These are phyloP conservation scores for Cyberlindnera saturnus DNA, from an alignment of 805 yeast species.

Conservation along the genomic window DNA sequence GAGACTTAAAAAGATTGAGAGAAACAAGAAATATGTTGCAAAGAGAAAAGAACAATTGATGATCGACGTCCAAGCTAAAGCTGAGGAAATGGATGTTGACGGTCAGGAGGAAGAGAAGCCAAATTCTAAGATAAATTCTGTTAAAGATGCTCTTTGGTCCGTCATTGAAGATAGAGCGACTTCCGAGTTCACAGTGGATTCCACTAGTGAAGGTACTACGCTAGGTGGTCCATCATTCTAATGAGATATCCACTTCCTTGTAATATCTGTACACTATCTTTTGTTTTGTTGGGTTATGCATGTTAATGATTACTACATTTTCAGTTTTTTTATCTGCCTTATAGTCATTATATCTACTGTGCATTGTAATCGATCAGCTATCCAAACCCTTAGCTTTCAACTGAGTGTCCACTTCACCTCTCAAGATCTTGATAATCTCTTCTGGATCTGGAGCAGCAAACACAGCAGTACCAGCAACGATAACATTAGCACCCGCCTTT, in stretches of 20 bases:
- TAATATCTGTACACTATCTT: conserved; percentile 4
- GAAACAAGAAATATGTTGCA: conserved; percentile 69
- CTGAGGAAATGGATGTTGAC: conserved; percentile 50
- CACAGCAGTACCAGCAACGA: conserved; percentile 95
- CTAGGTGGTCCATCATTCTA: conserved; percentile 68
- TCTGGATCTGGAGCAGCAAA: conserved; percentile 79
- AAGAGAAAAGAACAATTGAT: conserved; percentile 44
- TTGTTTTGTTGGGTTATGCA: not conserved
- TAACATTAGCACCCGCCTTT: conserved; percentile 96
- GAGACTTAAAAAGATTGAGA: conserved; percentile 68
- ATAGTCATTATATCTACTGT: no score
- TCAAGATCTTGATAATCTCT: conserved; percentile 65
- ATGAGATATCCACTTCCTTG: conserved; percentile 6
- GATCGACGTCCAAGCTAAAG: conserved; percentile 43
- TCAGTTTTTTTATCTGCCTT: no score
- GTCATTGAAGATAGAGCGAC: conserved; percentile 56
- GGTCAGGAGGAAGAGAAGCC: conserved; percentile 12
- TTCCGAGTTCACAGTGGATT: conserved; percentile 36
- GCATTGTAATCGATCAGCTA: not conserved
- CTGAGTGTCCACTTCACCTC: conserved; percentile 50
- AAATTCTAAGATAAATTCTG: conserved; percentile 34
- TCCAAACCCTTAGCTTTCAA: conserved; percentile 37
- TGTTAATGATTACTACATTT: not conserved
- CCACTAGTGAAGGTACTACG: conserved; percentile 70
- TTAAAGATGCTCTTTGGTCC: conserved; percentile 66